A percentile compares a stretch with the other conserved stretches of the same genome.
phyloP scores from a whole-genome alignment of 495 filamentous ascomycete species.

The Amphirosellinia nigrospora region DNA sequence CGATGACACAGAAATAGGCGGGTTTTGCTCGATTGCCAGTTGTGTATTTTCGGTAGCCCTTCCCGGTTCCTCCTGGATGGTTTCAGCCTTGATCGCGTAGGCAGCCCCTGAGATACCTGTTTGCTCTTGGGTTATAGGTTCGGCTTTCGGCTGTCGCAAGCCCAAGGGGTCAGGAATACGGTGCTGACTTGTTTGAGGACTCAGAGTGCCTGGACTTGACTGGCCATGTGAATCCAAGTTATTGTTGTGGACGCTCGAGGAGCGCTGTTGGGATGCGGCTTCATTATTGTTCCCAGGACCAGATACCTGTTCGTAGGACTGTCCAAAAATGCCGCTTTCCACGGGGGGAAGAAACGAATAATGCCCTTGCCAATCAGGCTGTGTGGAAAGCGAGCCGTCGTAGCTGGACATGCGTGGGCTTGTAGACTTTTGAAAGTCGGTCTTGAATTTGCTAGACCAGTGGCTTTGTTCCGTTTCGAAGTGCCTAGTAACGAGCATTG shows the following conservation, averaged over 20 bases:
- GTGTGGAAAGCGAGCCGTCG: constrained; percentile 57
- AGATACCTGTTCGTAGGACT: constrained; percentile 55
- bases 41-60: constrained; percentile 49
- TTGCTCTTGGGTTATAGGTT: constrained; percentile 45
- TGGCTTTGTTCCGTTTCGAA: constrained; percentile 61
- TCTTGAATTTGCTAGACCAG: constrained; percentile 65
- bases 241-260: constrained; percentile 45
- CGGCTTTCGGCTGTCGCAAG: constrained; percentile 49
- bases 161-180: constrained; percentile 51
- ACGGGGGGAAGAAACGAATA: constrained; percentile 61
- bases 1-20: constrained; percentile 50
- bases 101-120: constrained; percentile 43
- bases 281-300: constrained; percentile 49
- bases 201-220: constrained; percentile 38
- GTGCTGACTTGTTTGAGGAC: constrained; percentile 47
- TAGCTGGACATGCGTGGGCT: constrained; percentile 67
- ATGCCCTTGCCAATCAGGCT: constrained; percentile 65
- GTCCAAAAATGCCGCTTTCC: constrained; percentile 56
- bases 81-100: constrained; percentile 49
- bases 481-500: constrained; percentile 67
- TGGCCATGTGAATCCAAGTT: constrained; percentile 41
- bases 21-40: constrained; percentile 47
- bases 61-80: constrained; percentile 51
- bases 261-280: constrained; percentile 49
- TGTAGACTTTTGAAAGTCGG: constrained; percentile 55